A percentile compares a stretch with the other conserved stretches of the same genome.
Conservation (phyloP, 352 stramenopile species). For the Globisporangium abappressorium region DNA sequence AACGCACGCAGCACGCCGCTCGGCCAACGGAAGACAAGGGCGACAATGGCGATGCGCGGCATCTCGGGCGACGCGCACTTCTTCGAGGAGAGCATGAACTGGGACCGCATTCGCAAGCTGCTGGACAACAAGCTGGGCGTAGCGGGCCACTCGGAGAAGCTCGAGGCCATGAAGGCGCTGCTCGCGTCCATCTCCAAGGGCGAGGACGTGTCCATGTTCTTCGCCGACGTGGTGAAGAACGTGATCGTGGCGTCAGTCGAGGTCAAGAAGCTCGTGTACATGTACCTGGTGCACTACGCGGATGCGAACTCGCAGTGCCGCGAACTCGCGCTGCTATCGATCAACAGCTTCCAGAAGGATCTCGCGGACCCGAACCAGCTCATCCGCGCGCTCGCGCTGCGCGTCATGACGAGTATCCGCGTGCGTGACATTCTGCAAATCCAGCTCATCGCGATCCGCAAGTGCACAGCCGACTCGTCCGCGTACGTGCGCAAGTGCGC, state of each 20-base stretch:
- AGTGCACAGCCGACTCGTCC: conserved; percentile 89
- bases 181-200: conserved; percentile 97
- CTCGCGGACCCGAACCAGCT: conserved; percentile 94
- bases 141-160: conserved; percentile 82
- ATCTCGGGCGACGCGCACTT: conserved; percentile 94
- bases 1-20: not conserved
- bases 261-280: conserved; percentile 99
- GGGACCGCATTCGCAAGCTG: conserved; percentile 83
- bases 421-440: conserved; percentile 99
- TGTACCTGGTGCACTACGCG: conserved; percentile 99
- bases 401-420: conserved; percentile 97
- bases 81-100: conserved; percentile 96
- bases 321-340: conserved; percentile 95
- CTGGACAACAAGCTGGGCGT: conserved; percentile 89
- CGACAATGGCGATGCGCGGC: conserved; percentile 44
- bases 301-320: conserved; percentile 94
- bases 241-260: conserved; percentile 93
- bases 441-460: conserved; percentile 95
- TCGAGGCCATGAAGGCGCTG: conserved; percentile 98
- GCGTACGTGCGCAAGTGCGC: conserved; percentile 98
- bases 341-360: conserved; percentile 99
- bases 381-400: conserved; percentile 91
- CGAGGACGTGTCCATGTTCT: conserved; percentile 97
- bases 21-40: too few species aligned
- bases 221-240: conserved; percentile 97